Evolutionary conservation across 352 stramenopile genomes (phyloP).

Genomic region (Globisporangium apiculatum): DNA sequence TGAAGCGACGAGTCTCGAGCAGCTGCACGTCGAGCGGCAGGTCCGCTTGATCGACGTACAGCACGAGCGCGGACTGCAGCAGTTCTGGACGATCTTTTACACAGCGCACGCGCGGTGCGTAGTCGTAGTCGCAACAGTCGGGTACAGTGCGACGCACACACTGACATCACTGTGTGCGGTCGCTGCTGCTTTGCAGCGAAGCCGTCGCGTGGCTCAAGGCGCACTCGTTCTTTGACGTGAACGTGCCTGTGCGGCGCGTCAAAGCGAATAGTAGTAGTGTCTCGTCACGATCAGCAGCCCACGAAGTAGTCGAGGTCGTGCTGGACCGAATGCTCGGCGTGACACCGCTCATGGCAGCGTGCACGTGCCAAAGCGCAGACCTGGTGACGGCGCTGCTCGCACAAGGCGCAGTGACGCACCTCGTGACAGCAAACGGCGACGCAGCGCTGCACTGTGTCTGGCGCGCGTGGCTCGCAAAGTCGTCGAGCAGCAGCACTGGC

Average conservation of each 20-base stretch:
- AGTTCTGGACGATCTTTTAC: conserved; percentile 59
- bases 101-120: conserved; percentile 23
- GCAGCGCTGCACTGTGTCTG: conserved; percentile 62
- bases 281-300: not conserved
- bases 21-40: conserved; percentile 19
- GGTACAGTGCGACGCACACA: not conserved
- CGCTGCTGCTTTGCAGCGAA: conserved; percentile 27
- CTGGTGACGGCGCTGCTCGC: conserved; percentile 42
- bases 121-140: not conserved
- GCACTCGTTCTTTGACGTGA: conserved; percentile 60
- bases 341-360: conserved; percentile 69
- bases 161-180: not conserved
- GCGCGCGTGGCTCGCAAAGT: conserved; percentile 23
- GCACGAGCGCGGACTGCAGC: conserved; percentile 31
- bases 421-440: conserved; percentile 61
- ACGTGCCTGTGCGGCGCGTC: conserved; percentile 33
- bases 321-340: conserved; percentile 30
- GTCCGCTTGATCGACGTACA: conserved; percentile 30
- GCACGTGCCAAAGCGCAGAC: conserved; percentile 35
- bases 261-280: not conserved
- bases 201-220: conserved; percentile 50
- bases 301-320: conserved; percentile 3
- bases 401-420: conserved; percentile 35
- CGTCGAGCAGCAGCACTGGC: conserved; percentile 2
- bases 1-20: conserved; percentile 23